phyloP scores from a whole-genome alignment of 768 basidiomycete genomes.

The Russula earlei region DNA sequence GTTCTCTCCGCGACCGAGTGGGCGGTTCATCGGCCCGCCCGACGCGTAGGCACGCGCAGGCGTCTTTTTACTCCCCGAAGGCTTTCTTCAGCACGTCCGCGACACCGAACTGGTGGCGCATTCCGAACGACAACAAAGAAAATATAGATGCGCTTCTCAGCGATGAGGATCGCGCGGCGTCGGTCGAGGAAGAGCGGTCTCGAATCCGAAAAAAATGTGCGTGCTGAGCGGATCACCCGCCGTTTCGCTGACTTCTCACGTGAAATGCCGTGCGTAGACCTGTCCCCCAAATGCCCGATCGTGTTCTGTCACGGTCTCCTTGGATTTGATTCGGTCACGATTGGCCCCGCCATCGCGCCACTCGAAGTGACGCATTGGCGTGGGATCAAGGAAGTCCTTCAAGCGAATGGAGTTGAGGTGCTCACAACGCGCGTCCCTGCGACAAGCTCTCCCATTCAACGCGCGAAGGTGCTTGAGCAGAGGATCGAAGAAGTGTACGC shows the following conservation, averaged over 20 bases:
- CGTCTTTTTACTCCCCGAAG: neutral
- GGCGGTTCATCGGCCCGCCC: conserved; percentile 19
- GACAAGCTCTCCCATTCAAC: conserved; percentile 77
- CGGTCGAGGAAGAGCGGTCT: conserved; percentile 37
- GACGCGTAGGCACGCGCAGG: conserved; percentile 20
- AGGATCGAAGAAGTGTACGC: conserved; percentile 73
- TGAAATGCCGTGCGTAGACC: conserved; percentile 38
- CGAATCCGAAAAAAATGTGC: conserved; percentile 52
- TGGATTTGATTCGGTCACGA: conserved; percentile 79
- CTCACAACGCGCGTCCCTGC: conserved; percentile 92
- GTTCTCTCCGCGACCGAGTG: conserved; percentile 33
- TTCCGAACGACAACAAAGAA: conserved; percentile 39
- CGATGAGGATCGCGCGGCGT: conserved; percentile 45
- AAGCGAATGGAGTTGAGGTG: conserved; percentile 81
- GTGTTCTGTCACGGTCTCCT: conserved; percentile 95
- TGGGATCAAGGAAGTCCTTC: conserved; percentile 88
- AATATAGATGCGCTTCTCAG: conserved; percentile 36
- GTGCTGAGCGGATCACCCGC: conserved; percentile 22
- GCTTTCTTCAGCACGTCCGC: conserved; percentile 1
- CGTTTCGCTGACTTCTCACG: neutral
- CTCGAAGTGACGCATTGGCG: conserved; percentile 93
- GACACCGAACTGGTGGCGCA: conserved; percentile 38
- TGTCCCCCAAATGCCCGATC: conserved; percentile 71
- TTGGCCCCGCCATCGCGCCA: conserved; percentile 67
- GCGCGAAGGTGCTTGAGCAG: conserved; percentile 84